A percentile compares a stretch with the other conserved stretches of the same genome.
phyloP scores from a whole-genome alignment of 768 basidiomycete species.

The Macrolepiota albuminosa region DNA sequence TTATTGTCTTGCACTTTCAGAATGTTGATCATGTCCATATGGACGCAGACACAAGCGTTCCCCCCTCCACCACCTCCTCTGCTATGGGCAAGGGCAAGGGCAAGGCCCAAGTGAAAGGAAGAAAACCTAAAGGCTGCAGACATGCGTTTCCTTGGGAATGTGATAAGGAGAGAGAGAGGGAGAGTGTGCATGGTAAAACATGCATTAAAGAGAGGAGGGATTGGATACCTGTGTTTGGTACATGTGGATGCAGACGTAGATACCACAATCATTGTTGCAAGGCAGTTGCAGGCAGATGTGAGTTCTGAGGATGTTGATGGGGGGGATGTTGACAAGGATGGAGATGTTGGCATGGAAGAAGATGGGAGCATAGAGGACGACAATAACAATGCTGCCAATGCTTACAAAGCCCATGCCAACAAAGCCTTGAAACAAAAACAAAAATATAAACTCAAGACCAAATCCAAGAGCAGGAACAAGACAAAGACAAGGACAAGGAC shows the following conservation, averaged over 20 bases:
- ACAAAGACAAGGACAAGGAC: no score
- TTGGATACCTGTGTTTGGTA: slow-evolving; percentile 12
- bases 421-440: not conserved
- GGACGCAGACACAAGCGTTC: no score
- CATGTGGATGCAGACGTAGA: not conserved
- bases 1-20: not conserved
- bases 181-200: not conserved
- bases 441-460: not conserved
- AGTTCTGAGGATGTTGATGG: not conserved
- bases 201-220: slow-evolving; percentile 2
- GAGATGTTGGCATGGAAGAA: not conserved
- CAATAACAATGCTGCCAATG: no score
- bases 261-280: slow-evolving; percentile 9
- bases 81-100: no score
- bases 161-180: not conserved
- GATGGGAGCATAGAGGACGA: not conserved
- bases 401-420: no score
- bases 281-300: not conserved
- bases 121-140: slow-evolving; percentile 13
- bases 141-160: slow-evolving; percentile 31
- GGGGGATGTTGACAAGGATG: not conserved
- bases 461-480: no score
- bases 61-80: no score
- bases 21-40: not conserved
- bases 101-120: no score